Evolutionary conservation across 352 stramenopile genomes (phyloP).

Genomic region (Phytopythium cucurbitacearum): DNA sequence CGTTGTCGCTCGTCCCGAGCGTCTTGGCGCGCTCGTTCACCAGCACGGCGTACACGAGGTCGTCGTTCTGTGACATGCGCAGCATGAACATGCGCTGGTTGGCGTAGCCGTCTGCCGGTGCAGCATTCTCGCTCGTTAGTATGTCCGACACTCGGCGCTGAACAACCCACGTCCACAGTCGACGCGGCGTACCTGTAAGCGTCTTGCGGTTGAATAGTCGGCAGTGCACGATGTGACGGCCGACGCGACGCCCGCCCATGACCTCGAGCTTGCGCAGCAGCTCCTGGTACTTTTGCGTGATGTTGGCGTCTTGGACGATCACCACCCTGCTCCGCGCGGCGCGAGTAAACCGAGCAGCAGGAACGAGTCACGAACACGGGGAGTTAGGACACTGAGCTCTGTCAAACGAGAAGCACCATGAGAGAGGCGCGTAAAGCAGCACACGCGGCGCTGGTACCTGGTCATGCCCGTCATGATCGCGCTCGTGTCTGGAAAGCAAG

Average conservation of each 20-base stretch:
- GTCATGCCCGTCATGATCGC: constrained; percentile 69
- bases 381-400: too few species aligned
- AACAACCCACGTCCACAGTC: neutral
- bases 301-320: constrained; percentile 76
- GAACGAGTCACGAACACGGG: neutral
- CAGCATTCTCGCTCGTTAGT: too few species aligned
- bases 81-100: constrained; percentile 91
- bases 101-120: constrained; percentile 52
- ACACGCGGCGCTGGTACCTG: constrained; percentile 23
- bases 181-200: constrained; percentile 35
- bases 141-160: neutral
- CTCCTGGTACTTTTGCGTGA: constrained; percentile 86
- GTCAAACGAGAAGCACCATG: neutral
- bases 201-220: constrained; percentile 86
- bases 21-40: constrained; percentile 73
- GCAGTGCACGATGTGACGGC: constrained; percentile 79
- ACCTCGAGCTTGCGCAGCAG: constrained; percentile 79
- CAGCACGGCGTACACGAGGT: constrained; percentile 80
- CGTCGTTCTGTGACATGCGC: constrained; percentile 86
- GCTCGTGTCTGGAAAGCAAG: too few species aligned
- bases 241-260: constrained; percentile 77
- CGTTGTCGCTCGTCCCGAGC: constrained; percentile 58
- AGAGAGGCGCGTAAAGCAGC: neutral
- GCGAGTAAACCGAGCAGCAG: neutral
- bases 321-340: constrained; percentile 41